Base-by-base conservation (phyloP, 2,329 filamentous ascomycete genomes). In the Colletotrichum sp. region DNA sequence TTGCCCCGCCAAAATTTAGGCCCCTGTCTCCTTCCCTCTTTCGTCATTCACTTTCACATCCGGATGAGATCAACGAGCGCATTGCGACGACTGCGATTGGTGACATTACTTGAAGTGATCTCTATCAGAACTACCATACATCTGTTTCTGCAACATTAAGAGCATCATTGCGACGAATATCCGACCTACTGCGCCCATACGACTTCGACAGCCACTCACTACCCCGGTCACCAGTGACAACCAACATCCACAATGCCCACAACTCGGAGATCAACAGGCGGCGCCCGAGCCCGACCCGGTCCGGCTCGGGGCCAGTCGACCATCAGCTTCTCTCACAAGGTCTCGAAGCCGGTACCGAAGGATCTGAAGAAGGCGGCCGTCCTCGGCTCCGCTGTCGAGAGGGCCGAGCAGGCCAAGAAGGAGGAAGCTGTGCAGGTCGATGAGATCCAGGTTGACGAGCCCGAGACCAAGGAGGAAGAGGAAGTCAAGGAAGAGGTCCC, bases 261-360 rank as follows among this genome's bases (percentile, higher is more conserved):
- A 67, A 89, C 89, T 21, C 85, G 88, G 84, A 86, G 88, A 81
- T 88, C 89, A n/a, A 82, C 87, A 55, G 84, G 84, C 79, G 83
- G 81, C 78, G 80, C 82, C 77, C 82, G 84, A 63, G 79, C 84
- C 71, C 82, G 84, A 30, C 79, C 83, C 24, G 82, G 82, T 10
- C 82, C 85, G 63, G 81, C 82, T 76, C 89, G 88, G 81, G 85
- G 85, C 44, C 90, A 92, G 78, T 88, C 89, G 10, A 92, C 89
- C 49, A 86, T 92, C 75, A 91, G 88, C 81, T 92, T 92, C 85
- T 88, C 90, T 79, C 88, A 88, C 81, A 86, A 86, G 57, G 89
- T 92, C 62, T 92, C 90, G 74, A 92, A 92, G 81, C 82, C 87
- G 44, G 85, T 87, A 5, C 82, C 88, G 28, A 88, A 88, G 78